Evolutionary conservation across 2,329 filamentous ascomycete genomes (phyloP).

Genomic region (Xylaria multiplex): DNA sequence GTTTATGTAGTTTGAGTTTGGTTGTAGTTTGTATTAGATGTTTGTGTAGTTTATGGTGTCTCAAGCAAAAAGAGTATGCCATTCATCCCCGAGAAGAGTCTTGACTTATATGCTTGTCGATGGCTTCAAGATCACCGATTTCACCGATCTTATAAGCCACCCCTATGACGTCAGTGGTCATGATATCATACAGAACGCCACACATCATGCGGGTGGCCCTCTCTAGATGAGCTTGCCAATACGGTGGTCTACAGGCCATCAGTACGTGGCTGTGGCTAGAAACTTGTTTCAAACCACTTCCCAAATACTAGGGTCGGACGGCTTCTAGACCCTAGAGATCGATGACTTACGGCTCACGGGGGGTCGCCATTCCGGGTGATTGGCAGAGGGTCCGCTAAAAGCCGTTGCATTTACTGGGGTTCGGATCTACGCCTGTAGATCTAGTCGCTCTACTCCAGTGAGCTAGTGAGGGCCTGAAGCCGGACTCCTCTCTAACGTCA

Average conservation of each 20-base stretch:
- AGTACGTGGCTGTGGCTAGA: slow-evolving; percentile 44
- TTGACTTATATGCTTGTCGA: slow-evolving; percentile 35
- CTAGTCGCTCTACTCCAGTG: slow-evolving; percentile 8
- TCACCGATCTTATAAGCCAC: slow-evolving; percentile 30
- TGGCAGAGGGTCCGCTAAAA: slow-evolving; percentile 25
- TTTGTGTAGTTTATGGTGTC: slow-evolving; percentile 11
- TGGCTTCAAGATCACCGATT: slow-evolving; percentile 18
- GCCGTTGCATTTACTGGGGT: slow-evolving; percentile 23
- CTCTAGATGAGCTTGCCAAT: slow-evolving; percentile 18
- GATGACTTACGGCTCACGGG: slow-evolving; percentile 28
- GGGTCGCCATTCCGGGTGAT: slow-evolving; percentile 9
- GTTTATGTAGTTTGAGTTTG: not conserved
- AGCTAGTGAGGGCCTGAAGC: slow-evolving; percentile 1
- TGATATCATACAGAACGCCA: slow-evolving; percentile 38
- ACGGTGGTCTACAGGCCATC: slow-evolving; percentile 37
- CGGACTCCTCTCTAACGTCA: slow-evolving; percentile 31
- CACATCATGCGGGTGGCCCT: slow-evolving; percentile 23
- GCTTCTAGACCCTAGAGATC: slow-evolving; percentile 21
- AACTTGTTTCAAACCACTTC: slow-evolving; percentile 43
- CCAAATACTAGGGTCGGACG: slow-evolving; percentile 21
- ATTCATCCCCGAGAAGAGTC: slow-evolving; percentile 3
- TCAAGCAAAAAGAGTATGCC: not conserved
- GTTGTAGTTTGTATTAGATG: slow-evolving; percentile 6
- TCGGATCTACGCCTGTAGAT: slow-evolving; percentile 20
- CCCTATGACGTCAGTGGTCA: slow-evolving; percentile 34